phyloP scores from a whole-genome alignment of 202 grass and related monocot genomes.

The Eragrostis tef region DNA sequence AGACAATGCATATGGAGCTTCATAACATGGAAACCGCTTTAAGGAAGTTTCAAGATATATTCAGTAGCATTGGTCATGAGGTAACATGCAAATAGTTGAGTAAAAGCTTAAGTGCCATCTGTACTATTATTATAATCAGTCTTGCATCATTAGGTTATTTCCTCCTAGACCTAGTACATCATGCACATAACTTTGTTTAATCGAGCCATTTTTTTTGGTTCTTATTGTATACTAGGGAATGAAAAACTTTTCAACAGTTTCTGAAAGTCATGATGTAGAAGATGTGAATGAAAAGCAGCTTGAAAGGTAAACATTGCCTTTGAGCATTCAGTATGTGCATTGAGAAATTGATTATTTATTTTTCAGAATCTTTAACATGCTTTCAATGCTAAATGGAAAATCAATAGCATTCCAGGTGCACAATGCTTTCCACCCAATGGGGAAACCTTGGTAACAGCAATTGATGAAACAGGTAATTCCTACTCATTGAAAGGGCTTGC shows the following conservation, averaged over 20 bases:
- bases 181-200: constrained; percentile 16
- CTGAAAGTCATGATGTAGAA: constrained; percentile 42
- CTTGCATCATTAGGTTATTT: not conserved
- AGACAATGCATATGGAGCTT: constrained; percentile 66
- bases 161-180: not conserved
- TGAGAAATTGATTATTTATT: not conserved
- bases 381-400: constrained; percentile 18
- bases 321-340: constrained; percentile 10
- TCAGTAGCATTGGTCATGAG: constrained; percentile 49
- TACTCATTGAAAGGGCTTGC: not conserved
- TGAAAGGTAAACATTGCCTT: constrained; percentile 50
- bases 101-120: constrained; percentile 9
- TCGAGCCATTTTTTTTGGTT: not conserved
- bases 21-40: constrained; percentile 57
- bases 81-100: constrained; percentile 41
- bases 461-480: constrained; percentile 47
- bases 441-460: constrained; percentile 9
- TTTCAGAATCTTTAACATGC: not conserved
- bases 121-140: not conserved
- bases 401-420: constrained; percentile 46
- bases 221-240: constrained; percentile 46
- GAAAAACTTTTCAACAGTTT: constrained; percentile 30
- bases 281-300: constrained; percentile 39
- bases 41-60: constrained; percentile 39
- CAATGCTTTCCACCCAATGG: constrained; percentile 35